A percentile compares a stretch with the other conserved stretches of the same genome.
Evolutionary conservation across 495 filamentous ascomycete species (phyloP).

Genomic region (Lichenothelia convexa): DNA sequence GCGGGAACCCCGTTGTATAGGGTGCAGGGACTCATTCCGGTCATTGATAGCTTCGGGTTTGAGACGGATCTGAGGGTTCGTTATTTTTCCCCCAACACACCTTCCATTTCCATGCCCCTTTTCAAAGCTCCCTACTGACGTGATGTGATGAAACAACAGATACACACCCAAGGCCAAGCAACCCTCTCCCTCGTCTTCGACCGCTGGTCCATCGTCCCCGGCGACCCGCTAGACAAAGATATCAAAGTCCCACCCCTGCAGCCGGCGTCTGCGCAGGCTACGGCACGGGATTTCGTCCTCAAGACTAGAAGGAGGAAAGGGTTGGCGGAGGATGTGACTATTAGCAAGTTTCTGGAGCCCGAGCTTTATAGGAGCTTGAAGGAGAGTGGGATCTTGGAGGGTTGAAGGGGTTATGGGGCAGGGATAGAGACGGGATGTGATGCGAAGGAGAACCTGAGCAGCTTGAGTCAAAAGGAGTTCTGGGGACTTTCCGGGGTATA

Average conservation of each 20-base stretch:
- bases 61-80: constrained; percentile 70
- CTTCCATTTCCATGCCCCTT: background rate
- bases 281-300: constrained; percentile 84
- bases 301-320: constrained; percentile 92
- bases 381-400: constrained; percentile 75
- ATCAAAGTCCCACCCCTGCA: constrained; percentile 68
- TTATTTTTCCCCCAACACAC: constrained; percentile 1
- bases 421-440: too few species aligned
- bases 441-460: too few species aligned
- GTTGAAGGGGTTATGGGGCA: constrained; percentile 17
- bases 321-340: constrained; percentile 82
- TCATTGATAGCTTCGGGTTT: constrained; percentile 94
- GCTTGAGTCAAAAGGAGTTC: too few species aligned
- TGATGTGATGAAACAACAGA: too few species aligned
- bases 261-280: constrained; percentile 68
- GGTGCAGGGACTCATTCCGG: constrained; percentile 76
- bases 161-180: constrained; percentile 86
- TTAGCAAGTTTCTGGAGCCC: constrained; percentile 88
- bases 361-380: constrained; percentile 77
- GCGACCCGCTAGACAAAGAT: constrained; percentile 82
- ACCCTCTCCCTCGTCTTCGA: constrained; percentile 88
- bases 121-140: too few species aligned
- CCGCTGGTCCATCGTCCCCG: constrained; percentile 84
- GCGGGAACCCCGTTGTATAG: constrained; percentile 86
- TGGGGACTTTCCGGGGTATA: too few species aligned